Evolutionary conservation across 2,329 filamentous ascomycete genomes (phyloP).

Genomic region (Leptoxyphium fumago): DNA sequence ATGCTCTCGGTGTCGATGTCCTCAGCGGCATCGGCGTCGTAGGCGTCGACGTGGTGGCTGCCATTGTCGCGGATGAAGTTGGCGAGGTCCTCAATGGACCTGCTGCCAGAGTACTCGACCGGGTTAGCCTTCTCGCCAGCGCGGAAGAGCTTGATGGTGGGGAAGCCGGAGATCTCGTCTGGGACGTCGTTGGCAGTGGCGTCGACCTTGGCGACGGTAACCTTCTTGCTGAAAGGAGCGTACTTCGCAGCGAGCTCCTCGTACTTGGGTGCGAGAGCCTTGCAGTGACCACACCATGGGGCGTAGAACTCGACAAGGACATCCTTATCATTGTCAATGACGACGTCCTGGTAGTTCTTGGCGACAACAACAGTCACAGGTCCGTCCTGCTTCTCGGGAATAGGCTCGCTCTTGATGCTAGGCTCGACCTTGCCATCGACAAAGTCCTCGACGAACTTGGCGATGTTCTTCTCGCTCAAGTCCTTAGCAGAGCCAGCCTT

Average conservation of each 20-base stretch:
- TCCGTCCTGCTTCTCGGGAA: conserved; percentile 86
- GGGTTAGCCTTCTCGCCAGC: conserved; percentile 77
- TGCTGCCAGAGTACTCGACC: conserved; percentile 73
- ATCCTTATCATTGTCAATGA: conserved; percentile 89
- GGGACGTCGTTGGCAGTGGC: conserved; percentile 93
- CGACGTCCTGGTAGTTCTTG: conserved; percentile 81
- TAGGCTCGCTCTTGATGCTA: conserved; percentile 95
- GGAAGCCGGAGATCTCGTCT: conserved; percentile 94
- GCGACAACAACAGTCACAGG: conserved; percentile 80
- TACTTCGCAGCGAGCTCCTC: conserved; percentile 48
- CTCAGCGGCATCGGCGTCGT: conserved; percentile 37
- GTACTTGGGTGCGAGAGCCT: conserved; percentile 53
- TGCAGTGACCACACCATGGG: conserved; percentile 63
- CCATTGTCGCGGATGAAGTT: conserved; percentile 92
- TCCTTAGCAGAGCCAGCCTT: conserved; percentile 56
- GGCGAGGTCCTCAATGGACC: conserved; percentile 81
- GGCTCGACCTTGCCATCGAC: conserved; percentile 76
- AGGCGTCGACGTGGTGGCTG: conserved; percentile 66
- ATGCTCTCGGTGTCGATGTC: conserved; percentile 32
- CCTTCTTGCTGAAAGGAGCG: conserved; percentile 39
- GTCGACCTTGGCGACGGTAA: conserved; percentile 76
- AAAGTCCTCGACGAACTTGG: conserved; percentile 75
- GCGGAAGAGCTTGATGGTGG: conserved; percentile 95
- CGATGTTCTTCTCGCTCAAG: conserved; percentile 59
- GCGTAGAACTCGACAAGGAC: conserved; percentile 98